Percentiles rank a stretch among this genome's conserved stretches.
phyloP scores from a whole-genome alignment of 768 basidiomycete species.

The Suillus occidentalis region DNA sequence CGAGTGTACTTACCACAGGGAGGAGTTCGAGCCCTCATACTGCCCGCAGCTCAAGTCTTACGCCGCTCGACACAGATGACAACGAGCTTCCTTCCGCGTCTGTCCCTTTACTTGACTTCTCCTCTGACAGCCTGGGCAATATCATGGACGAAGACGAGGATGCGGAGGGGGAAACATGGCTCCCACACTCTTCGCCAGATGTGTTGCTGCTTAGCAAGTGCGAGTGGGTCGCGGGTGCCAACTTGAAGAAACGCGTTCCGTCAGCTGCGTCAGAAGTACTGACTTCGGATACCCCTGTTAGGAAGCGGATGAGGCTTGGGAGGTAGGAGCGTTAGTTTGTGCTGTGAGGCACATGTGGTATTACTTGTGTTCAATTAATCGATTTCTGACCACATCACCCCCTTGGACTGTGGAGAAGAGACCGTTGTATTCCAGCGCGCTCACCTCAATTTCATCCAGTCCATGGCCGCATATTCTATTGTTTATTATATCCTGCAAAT shows the following conservation, averaged over 20 bases:
- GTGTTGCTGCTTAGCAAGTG: slow-evolving; percentile 30
- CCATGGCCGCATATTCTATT: slow-evolving; percentile 98
- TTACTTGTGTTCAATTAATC: background rate
- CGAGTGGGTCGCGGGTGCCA: background rate
- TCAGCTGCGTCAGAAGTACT: slow-evolving; percentile 24
- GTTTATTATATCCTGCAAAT: slow-evolving; percentile 98
- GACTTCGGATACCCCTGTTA: slow-evolving; percentile 22
- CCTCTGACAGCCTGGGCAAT: slow-evolving; percentile 10
- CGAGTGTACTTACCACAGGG: background rate
- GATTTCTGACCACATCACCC: background rate
- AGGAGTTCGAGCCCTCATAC: background rate
- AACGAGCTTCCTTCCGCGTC: background rate
- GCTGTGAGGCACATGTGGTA: background rate
- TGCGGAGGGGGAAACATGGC: slow-evolving; percentile 41
- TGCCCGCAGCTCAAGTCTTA: slow-evolving; percentile 2
- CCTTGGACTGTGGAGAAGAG: slow-evolving; percentile 60
- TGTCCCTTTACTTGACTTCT: background rate
- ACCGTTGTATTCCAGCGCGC: slow-evolving; percentile 89
- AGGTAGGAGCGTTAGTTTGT: background rate
- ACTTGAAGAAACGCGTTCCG: slow-evolving; percentile 22
- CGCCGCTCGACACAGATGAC: slow-evolving; percentile 6
- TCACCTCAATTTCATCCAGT: slow-evolving; percentile 94
- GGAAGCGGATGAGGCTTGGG: slow-evolving; percentile 21
- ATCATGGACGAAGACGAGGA: slow-evolving; percentile 23
- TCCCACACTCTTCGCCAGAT: slow-evolving; percentile 44